phyloP scores from a whole-genome alignment of 2,329 filamentous ascomycete species.

The Penicillium sp. region DNA sequence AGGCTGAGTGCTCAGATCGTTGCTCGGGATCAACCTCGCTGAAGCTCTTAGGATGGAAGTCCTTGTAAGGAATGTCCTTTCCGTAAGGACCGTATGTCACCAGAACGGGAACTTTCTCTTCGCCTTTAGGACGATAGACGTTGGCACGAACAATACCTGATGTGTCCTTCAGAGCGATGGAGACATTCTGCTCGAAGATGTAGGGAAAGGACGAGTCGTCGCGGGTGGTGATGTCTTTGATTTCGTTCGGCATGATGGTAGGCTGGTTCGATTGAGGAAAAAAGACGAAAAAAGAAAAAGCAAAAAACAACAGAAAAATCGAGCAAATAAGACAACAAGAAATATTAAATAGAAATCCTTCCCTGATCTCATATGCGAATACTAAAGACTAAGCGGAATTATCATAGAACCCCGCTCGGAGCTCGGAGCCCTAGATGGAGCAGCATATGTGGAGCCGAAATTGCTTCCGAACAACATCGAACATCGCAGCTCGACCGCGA shows the following conservation, averaged over 20 bases:
- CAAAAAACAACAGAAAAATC: too few relatives aligned
- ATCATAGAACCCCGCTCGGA: conserved; percentile 6
- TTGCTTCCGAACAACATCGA: conserved; percentile 13
- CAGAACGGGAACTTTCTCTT: conserved; percentile 58
- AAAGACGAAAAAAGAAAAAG: too few relatives aligned
- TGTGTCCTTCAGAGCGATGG: conserved; percentile 47
- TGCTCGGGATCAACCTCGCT: conserved; percentile 59
- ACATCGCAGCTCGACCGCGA: conserved; percentile 9
- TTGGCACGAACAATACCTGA: conserved; percentile 53
- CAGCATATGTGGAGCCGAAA: conserved; percentile 34
- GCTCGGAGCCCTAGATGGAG: neutral
- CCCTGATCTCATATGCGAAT: neutral
- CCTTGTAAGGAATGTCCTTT: conserved; percentile 61
- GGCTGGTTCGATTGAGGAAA: too few relatives aligned
- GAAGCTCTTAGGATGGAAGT: conserved; percentile 57
- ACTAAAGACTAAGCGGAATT: neutral
- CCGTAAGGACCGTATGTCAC: conserved; percentile 76
- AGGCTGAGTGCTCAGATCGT: conserved; percentile 58
- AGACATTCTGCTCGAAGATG: conserved; percentile 56
- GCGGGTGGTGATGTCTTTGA: conserved; percentile 36
- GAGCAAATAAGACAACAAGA: neutral
- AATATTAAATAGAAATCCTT: neutral
- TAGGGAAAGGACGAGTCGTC: conserved; percentile 46
- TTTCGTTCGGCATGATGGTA: conserved; percentile 30
- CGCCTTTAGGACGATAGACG: conserved; percentile 54